These are phyloP conservation scores for Ceratocystis variospora DNA, from an alignment of 2,329 filamentous ascomycete species.

Conservation along the genomic window DNA sequence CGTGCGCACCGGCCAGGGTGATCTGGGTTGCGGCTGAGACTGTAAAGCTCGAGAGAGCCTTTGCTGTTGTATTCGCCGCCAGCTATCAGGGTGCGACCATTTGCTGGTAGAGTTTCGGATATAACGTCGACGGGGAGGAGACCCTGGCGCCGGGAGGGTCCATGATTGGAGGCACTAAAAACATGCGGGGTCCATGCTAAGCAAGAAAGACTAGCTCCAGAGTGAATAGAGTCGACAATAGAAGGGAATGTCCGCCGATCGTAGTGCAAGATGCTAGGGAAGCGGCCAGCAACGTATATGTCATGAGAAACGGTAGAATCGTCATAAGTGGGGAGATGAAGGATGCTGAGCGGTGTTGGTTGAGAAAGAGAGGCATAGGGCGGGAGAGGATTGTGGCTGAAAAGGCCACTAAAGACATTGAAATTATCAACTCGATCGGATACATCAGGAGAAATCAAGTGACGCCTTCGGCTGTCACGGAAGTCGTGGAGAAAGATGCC, in stretches of 20 bases:
- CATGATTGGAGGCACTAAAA: not conserved
- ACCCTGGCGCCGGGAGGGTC: constrained; percentile 22
- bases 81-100: constrained; percentile 57
- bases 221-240: constrained; percentile 66
- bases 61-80: constrained; percentile 86
- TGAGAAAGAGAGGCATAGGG: constrained; percentile 62
- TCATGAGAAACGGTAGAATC: constrained; percentile 51
- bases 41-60: constrained; percentile 80
- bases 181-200: constrained; percentile 33
- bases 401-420: constrained; percentile 29
- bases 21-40: constrained; percentile 30
- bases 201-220: constrained; percentile 64
- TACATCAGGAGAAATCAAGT: not conserved
- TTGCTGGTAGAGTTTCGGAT: constrained; percentile 25
- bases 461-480: constrained; percentile 34
- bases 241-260: constrained; percentile 74
- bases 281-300: constrained; percentile 79
- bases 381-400: constrained; percentile 39
- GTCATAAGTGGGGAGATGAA: constrained; percentile 54
- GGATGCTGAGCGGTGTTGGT: constrained; percentile 67
- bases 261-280: constrained; percentile 78
- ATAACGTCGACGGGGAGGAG: constrained; percentile 22
- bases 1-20: not conserved
- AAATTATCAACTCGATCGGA: constrained; percentile 23
- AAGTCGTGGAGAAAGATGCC: constrained; percentile 75